phyloP scores from a whole-genome alignment of 768 basidiomycete genomes.

The Lentinula edodes region DNA sequence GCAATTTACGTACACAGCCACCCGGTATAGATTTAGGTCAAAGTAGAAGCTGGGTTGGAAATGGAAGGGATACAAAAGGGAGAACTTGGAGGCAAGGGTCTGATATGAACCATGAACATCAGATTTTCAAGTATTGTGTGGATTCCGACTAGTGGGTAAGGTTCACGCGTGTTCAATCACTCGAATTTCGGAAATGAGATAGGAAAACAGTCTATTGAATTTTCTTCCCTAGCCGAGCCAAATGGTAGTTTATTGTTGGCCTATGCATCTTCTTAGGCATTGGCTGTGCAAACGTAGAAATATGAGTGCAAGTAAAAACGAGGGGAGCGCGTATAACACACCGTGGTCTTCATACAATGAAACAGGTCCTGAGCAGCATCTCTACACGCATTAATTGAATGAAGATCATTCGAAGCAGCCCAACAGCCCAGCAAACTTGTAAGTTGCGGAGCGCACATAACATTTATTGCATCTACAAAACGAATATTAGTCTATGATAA shows the following conservation, averaged over 20 bases:
- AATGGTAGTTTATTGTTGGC: constrained; percentile 86
- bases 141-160: neutral
- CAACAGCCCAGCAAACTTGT: constrained; percentile 81
- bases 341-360: constrained; percentile 82
- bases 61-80: neutral
- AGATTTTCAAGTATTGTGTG: neutral
- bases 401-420: constrained; percentile 67
- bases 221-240: constrained; percentile 72
- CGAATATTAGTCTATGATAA: neutral
- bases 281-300: constrained; percentile 40
- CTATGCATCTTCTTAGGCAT: constrained; percentile 60
- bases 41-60: too few relatives aligned
- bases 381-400: constrained; percentile 49
- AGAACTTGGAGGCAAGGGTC: neutral
- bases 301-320: neutral
- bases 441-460: constrained; percentile 65
- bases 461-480: constrained; percentile 36
- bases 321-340: constrained; percentile 32
- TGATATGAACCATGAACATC: neutral
- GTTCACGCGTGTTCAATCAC: neutral
- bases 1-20: too few relatives aligned
- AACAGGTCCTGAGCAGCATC: constrained; percentile 57
- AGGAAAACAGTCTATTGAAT: constrained; percentile 48
- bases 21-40: too few relatives aligned
- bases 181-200: neutral